These are phyloP conservation scores for Lindgomyces ingoldianus DNA, from an alignment of 495 filamentous ascomycete species.

Conservation along the genomic window DNA sequence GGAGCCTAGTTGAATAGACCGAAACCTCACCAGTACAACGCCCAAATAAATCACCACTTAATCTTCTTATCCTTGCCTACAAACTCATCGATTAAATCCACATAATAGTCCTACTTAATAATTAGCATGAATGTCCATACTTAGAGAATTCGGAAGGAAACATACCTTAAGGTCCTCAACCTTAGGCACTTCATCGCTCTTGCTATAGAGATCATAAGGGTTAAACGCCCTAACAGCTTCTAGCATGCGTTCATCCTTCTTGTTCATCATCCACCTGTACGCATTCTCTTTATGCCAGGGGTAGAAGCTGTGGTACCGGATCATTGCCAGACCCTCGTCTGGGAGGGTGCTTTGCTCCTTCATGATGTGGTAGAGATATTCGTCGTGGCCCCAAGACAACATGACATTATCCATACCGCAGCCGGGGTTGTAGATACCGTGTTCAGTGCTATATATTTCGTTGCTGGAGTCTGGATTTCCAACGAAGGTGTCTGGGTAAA, in stretches of 20 bases:
- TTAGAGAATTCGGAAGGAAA: background rate
- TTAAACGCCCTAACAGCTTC: constrained; percentile 83
- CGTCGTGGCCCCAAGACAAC: constrained; percentile 90
- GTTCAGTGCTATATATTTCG: constrained; percentile 65
- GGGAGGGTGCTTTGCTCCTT: constrained; percentile 78
- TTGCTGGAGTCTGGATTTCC: constrained; percentile 69
- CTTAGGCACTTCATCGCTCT: constrained; percentile 77
- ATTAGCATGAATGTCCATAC: constrained; percentile 12
- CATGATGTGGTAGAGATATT: constrained; percentile 83
- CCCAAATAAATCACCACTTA: constrained; percentile 59
- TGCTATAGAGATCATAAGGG: constrained; percentile 88
- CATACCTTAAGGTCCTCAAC: constrained; percentile 69
- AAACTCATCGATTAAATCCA: constrained; percentile 82
- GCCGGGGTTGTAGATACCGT: constrained; percentile 74
- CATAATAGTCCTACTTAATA: constrained; percentile 66
- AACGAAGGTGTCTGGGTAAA: constrained; percentile 74
- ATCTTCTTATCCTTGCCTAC: constrained; percentile 71
- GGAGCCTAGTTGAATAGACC: background rate
- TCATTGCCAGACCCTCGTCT: constrained; percentile 81
- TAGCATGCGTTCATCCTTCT: constrained; percentile 75
- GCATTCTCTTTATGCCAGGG: constrained; percentile 82
- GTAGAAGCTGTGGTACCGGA: constrained; percentile 88
- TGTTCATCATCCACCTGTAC: constrained; percentile 77
- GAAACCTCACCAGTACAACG: background rate
- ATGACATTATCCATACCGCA: constrained; percentile 83